Evolutionary conservation across 2,329 filamentous ascomycete species (phyloP).

Genomic region (Fusarium sp.): DNA sequence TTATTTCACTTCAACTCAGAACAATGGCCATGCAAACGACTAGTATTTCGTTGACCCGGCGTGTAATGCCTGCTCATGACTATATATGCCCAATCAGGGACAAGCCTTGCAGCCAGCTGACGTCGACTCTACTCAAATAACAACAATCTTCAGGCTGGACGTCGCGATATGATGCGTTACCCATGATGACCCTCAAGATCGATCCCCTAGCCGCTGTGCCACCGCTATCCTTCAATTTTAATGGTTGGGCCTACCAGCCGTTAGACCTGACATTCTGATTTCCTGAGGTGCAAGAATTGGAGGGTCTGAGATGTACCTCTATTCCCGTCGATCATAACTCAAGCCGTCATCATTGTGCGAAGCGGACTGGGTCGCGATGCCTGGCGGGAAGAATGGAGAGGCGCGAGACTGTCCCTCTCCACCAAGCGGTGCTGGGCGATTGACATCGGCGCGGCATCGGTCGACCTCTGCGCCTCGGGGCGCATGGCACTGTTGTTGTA

Average conservation of each 20-base stretch:
- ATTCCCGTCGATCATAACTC: constrained; percentile 52
- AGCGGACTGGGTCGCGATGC: constrained; percentile 73
- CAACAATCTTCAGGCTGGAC: constrained; percentile 34
- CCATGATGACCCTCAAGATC: constrained; percentile 31
- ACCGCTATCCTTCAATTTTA: constrained; percentile 40
- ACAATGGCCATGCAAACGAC: constrained; percentile 36
- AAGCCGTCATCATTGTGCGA: constrained; percentile 73
- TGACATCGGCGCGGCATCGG: constrained; percentile 57
- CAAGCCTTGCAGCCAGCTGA: constrained; percentile 34
- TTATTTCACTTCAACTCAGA: constrained; percentile 9
- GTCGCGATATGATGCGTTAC: constrained; percentile 1
- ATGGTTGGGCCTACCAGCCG: constrained; percentile 40
- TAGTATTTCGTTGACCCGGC: constrained; percentile 43
- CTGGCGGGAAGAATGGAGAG: constrained; percentile 56
- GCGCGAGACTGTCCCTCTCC: constrained; percentile 58
- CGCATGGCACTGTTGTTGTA: constrained; percentile 54
- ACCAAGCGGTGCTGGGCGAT: constrained; percentile 58
- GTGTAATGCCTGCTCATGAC: constrained; percentile 35
- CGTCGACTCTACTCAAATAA: constrained; percentile 41
- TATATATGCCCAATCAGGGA: constrained; percentile 19
- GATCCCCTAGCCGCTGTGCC: constrained; percentile 39
- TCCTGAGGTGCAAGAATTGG: constrained; percentile 18
- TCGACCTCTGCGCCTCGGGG: constrained; percentile 53
- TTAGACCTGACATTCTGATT: constrained; percentile 36
- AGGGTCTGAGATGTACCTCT: constrained; percentile 41